Evolutionary conservation across 2,329 filamentous ascomycete genomes (phyloP), one percentile per base, ranked within the genome.

Genomic region (Venturia nashicola): DNA sequence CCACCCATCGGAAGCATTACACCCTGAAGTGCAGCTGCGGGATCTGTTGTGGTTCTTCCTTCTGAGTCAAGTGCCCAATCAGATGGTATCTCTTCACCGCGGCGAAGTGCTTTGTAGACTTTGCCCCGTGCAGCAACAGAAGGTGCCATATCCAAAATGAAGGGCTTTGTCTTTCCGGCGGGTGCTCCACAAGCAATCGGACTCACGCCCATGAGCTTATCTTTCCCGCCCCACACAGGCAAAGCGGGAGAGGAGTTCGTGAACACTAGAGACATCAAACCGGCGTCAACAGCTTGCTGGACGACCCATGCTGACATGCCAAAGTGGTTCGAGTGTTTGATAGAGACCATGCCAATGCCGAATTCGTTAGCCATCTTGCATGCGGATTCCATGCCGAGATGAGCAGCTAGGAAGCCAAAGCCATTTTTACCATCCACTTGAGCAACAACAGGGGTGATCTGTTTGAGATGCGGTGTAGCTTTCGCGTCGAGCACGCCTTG

Each of bases 1-100:
- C 90, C 90, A 2, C 89, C 89, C 87, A 94, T 91, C 0, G 90
- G 89, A 23, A 93, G 76, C 90, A 94, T 93, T 3, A 92, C 88
- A 0, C 89, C 89, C 42, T 84, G 83, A 11, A 94, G 76, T 0
- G 90, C 90, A 23, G 79, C 80, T 0, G 79, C 82, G 0, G 90
- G 89, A 68, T 94, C 88, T 64, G 88, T 83, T 0, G 89, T 91
- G n/a, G 76, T 79, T 14, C 78, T 77, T 0, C 90, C 89, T 18
- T 91, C 82, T 0, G 76, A 79, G 72, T 93, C 89, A 7, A 93
- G 77, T 0, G 89, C 89, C 90, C 89, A 94, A 68, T 87, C 86
- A 0, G 74, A 64, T 0, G 86, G 87, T n/a, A 89, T 89, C 75
- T 83, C 85, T 69, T 89, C 86, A 0, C 84, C 85, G 36, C 87